phyloP scores from a whole-genome alignment of 2,329 filamentous ascomycete genomes.

The Fusarium oxysporum region DNA sequence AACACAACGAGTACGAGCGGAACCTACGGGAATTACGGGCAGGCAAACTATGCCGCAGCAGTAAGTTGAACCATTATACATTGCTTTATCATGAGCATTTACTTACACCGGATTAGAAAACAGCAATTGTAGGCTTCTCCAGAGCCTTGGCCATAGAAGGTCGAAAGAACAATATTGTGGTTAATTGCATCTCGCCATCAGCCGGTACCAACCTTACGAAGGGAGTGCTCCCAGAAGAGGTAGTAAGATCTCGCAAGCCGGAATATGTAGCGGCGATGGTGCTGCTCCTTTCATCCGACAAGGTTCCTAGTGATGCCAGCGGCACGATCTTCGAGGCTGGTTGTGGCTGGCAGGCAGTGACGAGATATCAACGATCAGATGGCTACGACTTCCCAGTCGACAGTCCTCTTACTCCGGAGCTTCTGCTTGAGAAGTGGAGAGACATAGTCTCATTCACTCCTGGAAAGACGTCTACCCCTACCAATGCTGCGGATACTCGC shows the following conservation, averaged over 20 bases:
- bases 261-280: background rate
- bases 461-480: background rate
- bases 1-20: background rate
- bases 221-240: background rate
- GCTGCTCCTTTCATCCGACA: background rate
- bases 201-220: background rate
- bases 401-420: background rate
- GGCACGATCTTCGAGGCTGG: background rate
- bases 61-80: background rate
- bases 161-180: background rate
- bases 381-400: background rate
- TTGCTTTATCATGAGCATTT: too few relatives aligned
- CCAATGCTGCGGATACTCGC: too few relatives aligned
- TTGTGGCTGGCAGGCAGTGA: background rate
- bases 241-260: background rate
- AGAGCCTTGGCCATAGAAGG: background rate
- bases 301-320: background rate
- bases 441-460: background rate
- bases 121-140: background rate
- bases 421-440: background rate
- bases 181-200: background rate
- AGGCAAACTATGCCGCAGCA: background rate
- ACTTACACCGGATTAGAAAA: background rate
- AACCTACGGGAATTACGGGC: background rate
- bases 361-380: background rate